Evolutionary conservation across 129 eudicot genomes (phyloP), one percentile per base, ranked within the genome.

Genomic region (Artemisia argyi): DNA sequence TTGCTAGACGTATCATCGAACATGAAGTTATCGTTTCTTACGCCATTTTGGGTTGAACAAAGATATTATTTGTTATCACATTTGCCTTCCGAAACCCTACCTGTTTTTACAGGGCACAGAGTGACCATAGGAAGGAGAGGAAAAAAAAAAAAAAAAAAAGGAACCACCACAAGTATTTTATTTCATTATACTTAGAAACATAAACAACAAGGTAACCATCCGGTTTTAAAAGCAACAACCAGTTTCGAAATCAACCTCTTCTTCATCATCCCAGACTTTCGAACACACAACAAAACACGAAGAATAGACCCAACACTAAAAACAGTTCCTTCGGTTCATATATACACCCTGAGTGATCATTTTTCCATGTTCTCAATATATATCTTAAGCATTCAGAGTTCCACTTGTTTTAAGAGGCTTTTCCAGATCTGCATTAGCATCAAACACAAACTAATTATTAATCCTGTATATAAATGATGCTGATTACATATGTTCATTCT

Each of bases 401-500:
- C 52, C 63, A 48, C 49, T 24, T 53, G 47, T 30, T 57, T 76
- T 22, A 70, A 39, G 51, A 70, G 0, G 72, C 51, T 71, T 77
- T 54, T 70, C 81, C 32, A 72, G 14, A 70, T 77, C 81, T 77
- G 76, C 76, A 63, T 20, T 11, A n/a, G 7, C 22, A 46, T 26
- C 51, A 68, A 66, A 26, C 80, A 52, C 58, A 61, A 69, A 62
- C n/a, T 47, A 16, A n/a, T 51, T n/a, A 68, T 57, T n/a, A 60
- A 61, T 15, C 22, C 52, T 15, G 30, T 20, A 4, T 7, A 35
- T 11, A 65, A 3, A n/a, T 24, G 55, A 22, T 10, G 48, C 13
- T 13, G 20, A 60, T 48, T 22, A 66, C 57, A 56, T 56, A 30
- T 30, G 35, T 30, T 32, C 39, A 32, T 32, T 32, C 39, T 32